Percentiles rank a stretch among this genome's conserved stretches.
phyloP scores from a whole-genome alignment of 805 yeast species.

The Starmerella ratchasimensis region DNA sequence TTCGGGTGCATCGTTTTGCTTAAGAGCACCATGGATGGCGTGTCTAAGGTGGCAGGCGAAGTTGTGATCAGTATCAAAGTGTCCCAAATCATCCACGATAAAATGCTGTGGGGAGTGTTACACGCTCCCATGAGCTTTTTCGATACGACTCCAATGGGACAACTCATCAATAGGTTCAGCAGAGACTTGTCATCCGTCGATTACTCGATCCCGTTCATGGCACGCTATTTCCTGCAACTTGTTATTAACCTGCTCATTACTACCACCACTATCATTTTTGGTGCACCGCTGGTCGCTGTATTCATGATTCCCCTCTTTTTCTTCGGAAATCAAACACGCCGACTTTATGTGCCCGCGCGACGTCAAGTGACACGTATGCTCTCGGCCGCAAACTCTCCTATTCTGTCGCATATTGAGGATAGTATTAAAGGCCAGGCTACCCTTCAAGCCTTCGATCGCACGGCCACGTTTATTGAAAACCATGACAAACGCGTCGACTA shows the following conservation, averaged over 20 bases:
- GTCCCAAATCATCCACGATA: slow-evolving; percentile 34
- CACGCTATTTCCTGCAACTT: slow-evolving; percentile 40
- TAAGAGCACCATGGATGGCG: slow-evolving; percentile 21
- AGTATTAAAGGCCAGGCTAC: slow-evolving; percentile 64
- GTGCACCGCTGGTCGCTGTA: slow-evolving; percentile 55
- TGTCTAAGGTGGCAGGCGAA: slow-evolving; percentile 37
- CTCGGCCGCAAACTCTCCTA: slow-evolving; percentile 58
- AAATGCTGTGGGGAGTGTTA: slow-evolving; percentile 41
- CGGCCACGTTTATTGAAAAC: slow-evolving; percentile 41
- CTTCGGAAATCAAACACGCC: slow-evolving; percentile 55
- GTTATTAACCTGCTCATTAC: slow-evolving; percentile 41
- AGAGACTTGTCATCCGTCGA: slow-evolving; percentile 68
- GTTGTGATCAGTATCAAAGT: slow-evolving; percentile 32
- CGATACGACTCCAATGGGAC: slow-evolving; percentile 71
- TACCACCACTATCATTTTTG: slow-evolving; percentile 43
- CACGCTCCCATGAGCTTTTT: slow-evolving; percentile 64
- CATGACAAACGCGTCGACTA: slow-evolving; percentile 21
- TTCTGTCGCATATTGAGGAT: slow-evolving; percentile 71
- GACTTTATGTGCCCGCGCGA: slow-evolving; percentile 50
- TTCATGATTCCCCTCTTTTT: slow-evolving; percentile 41
- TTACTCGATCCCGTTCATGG: slow-evolving; percentile 49
- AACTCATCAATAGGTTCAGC: slow-evolving; percentile 64
- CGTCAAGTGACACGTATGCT: slow-evolving; percentile 65
- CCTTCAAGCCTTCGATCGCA: slow-evolving; percentile 58
- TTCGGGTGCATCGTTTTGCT: slow-evolving; percentile 61